Evolutionary conservation across 768 basidiomycete genomes (phyloP).

Genomic region (Pleurotus cornucopiae): DNA sequence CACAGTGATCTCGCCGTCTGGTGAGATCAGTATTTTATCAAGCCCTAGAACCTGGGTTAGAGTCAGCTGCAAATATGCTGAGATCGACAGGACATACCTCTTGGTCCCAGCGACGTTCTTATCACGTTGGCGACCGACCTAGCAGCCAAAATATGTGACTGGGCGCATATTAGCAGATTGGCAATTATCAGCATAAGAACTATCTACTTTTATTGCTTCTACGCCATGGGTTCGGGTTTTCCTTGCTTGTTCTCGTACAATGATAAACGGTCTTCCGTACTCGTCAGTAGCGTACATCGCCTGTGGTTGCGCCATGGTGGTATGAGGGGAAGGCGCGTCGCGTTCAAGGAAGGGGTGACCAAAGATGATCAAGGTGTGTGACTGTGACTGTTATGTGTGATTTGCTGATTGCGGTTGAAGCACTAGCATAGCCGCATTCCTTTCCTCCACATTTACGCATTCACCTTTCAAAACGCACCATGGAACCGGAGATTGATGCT

Average conservation of each 20-base stretch:
- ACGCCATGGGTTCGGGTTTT: conserved; percentile 90
- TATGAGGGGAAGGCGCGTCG: conserved; percentile 26
- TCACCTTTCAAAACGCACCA: conserved; percentile 28
- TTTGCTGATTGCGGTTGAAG: conserved; percentile 16
- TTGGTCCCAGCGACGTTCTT: conserved; percentile 90
- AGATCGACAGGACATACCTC: conserved; percentile 50
- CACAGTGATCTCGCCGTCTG: conserved; percentile 98
- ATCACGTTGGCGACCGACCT: conserved; percentile 92
- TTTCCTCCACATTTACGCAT: conserved; percentile 25
- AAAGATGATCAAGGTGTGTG: conserved; percentile 12
- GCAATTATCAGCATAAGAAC: conserved; percentile 5
- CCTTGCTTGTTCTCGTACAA: conserved; percentile 88
- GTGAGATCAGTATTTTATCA: conserved; percentile 91
- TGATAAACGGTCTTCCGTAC: conserved; percentile 98
- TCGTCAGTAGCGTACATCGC: conserved; percentile 88
- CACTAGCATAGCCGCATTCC: conserved; percentile 23
- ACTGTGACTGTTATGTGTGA: background rate
- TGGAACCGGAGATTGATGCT: conserved; percentile 83
- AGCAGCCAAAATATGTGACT: conserved; percentile 96
- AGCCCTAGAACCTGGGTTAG: conserved; percentile 51
- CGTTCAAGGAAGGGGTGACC: conserved; percentile 21
- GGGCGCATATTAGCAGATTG: conserved; percentile 5
- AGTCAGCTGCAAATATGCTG: conserved; percentile 2
- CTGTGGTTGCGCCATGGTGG: conserved; percentile 40
- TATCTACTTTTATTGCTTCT: conserved; percentile 89